phyloP scores from a whole-genome alignment of 768 basidiomycete species.

The Lentinula edodes region DNA sequence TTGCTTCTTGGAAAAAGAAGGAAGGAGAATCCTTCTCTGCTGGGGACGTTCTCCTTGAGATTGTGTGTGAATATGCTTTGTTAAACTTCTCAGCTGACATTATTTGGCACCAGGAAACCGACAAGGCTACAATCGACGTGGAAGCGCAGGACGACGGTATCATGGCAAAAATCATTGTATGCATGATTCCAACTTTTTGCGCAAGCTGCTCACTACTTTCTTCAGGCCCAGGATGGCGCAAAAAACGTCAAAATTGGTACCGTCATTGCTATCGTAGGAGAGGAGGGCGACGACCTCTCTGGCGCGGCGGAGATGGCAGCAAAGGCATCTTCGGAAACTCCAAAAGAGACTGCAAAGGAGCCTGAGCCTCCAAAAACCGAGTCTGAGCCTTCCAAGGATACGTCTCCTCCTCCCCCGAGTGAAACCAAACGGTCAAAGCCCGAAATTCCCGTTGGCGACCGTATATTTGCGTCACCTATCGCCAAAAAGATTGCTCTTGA shows the following conservation, averaged over 20 bases:
- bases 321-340: constrained; percentile 46
- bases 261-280: constrained; percentile 86
- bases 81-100: neutral
- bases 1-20: constrained; percentile 95
- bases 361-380: constrained; percentile 38
- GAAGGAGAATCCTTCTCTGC: constrained; percentile 87
- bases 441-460: constrained; percentile 62
- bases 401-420: constrained; percentile 21
- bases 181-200: constrained; percentile 18
- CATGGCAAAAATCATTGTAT: constrained; percentile 92
- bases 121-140: constrained; percentile 99
- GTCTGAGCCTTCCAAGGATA: constrained; percentile 22
- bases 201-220: constrained; percentile 3
- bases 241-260: constrained; percentile 87
- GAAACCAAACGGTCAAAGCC: constrained; percentile 39
- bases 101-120: constrained; percentile 75
- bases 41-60: constrained; percentile 94
- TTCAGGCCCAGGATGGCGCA: constrained; percentile 73
- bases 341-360: constrained; percentile 25
- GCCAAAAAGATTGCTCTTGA: constrained; percentile 98
- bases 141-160: constrained; percentile 98
- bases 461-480: constrained; percentile 91
- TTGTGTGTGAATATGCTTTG: constrained; percentile 47
- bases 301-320: constrained; percentile 70
- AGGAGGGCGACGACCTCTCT: constrained; percentile 93